Base-by-base conservation (phyloP, 176 grass and related monocot genomes). In the Eleusine indica region DNA sequence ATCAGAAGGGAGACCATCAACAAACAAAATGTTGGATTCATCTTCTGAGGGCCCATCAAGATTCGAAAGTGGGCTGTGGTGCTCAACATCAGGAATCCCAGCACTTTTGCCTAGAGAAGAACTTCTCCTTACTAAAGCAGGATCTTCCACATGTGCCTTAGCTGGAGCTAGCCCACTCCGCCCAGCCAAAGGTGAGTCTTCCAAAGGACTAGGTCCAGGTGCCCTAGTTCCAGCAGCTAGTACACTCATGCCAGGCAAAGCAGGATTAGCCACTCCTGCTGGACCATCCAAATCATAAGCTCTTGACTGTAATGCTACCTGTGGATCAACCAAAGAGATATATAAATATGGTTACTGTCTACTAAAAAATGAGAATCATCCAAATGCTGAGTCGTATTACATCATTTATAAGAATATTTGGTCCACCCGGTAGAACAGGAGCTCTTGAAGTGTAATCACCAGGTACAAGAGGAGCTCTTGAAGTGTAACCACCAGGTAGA, bases 21-120 rank as follows among this genome's bases (percentile, higher is more conserved):
- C 88, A 96, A 91, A 96, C 56, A 96, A 81, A 85, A 96, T 89
- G 71, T 91, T 96, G 38, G 94, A 93, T 73, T 96, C 86, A 70
- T 85, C 77, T 74, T 79, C 71, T 54, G 47, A 76, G 84, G 81
- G 89, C 0, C 83, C 68, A 77, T 93, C 87, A 56, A 87, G 17
- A 13, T 68, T 60, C n/a, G 65, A 17, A 76, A 80, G 12, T 49
- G 86, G 17, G 54, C 14, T 79, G 61, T 70, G 71, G 64, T 0
- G 71, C 60, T 85, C 84, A 66, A 86, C 68, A 43, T 90, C 82
- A 5, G 74, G 64, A 29, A 84, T 70, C 52, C 32, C 46, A 73
- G 72, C 80, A 73, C 68, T 74, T 80, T 73, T 70, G 60, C 80
- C 88, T 48, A 91, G 47, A 62, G 82, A 89, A 69, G 71, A 78